Evolutionary conservation across 257 asterid genomes (phyloP).

Genomic region (Capsicum baccatum): DNA sequence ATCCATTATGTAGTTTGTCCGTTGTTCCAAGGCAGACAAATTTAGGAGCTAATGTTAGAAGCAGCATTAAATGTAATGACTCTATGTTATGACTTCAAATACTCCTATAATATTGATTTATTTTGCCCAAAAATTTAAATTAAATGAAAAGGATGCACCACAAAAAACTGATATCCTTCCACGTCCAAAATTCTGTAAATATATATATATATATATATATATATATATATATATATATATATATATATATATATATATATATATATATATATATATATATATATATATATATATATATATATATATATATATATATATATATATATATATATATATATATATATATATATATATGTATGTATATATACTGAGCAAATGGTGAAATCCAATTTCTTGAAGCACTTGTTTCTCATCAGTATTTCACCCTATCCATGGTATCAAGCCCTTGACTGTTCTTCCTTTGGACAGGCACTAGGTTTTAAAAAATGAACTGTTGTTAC

Average conservation of each 20-base stretch:
- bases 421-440: neutral
- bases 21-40: neutral
- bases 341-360: neutral
- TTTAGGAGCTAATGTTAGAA: neutral
- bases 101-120: neutral
- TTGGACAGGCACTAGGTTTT: neutral
- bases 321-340: neutral
- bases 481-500: slow-evolving; percentile 1
- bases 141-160: neutral
- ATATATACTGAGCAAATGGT: neutral
- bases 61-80: neutral
- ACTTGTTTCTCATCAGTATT: slow-evolving; percentile 11
- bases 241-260: neutral
- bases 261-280: neutral
- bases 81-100: neutral
- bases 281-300: neutral
- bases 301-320: slow-evolving; percentile 9
- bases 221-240: slow-evolving; percentile 1
- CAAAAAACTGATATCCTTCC: neutral
- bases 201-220: neutral
- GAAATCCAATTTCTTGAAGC: neutral
- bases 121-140: neutral
- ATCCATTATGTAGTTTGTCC: neutral
- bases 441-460: neutral
- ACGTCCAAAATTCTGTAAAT: neutral